A percentile compares a stretch with the other conserved stretches of the same genome.
Evolutionary conservation across 2,329 filamentous ascomycete genomes (phyloP).

Genomic region (Paraconiothyrium sp.): DNA sequence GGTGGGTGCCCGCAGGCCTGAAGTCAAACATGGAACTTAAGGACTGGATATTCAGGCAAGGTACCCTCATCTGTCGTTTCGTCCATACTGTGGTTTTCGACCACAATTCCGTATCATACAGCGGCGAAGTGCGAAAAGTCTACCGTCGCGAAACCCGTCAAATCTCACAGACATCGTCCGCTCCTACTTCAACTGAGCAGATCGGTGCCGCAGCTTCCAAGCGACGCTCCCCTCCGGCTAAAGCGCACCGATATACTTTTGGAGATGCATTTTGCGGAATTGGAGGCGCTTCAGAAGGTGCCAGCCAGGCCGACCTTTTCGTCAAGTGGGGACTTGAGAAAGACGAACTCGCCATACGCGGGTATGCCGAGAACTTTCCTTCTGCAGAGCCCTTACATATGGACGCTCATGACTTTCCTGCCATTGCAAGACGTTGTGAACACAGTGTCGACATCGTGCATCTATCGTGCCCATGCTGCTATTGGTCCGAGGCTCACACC

Average conservation of each 20-base stretch:
- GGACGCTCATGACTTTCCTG: slow-evolving; percentile 31
- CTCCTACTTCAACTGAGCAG: slow-evolving; percentile 3
- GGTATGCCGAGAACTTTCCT: slow-evolving; percentile 25
- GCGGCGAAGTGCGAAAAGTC: slow-evolving; percentile 22
- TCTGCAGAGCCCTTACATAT: slow-evolving; percentile 14
- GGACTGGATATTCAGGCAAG: slow-evolving; percentile 21
- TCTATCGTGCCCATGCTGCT: slow-evolving; percentile 28
- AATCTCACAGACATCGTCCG: background rate
- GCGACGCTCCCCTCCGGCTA: slow-evolving; percentile 8
- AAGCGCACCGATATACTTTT: slow-evolving; percentile 21
- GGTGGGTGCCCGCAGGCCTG: background rate
- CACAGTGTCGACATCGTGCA: slow-evolving; percentile 28
- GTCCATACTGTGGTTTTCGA: slow-evolving; percentile 20
- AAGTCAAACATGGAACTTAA: slow-evolving; percentile 11
- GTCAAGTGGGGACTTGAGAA: slow-evolving; percentile 30
- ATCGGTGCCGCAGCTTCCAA: slow-evolving; percentile 5
- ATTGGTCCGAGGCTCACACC: slow-evolving; percentile 29
- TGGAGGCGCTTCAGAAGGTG: slow-evolving; percentile 35
- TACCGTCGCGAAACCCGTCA: slow-evolving; percentile 21
- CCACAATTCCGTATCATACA: slow-evolving; percentile 22
- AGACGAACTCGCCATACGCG: slow-evolving; percentile 23
- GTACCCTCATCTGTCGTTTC: slow-evolving; percentile 24
- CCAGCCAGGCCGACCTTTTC: slow-evolving; percentile 23
- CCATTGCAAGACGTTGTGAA: background rate
- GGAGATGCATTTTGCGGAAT: slow-evolving; percentile 31